Evolutionary conservation across 257 asterid genomes (phyloP), one percentile per base, ranked within the genome.

Genomic region (Gentiana macrophylla): DNA sequence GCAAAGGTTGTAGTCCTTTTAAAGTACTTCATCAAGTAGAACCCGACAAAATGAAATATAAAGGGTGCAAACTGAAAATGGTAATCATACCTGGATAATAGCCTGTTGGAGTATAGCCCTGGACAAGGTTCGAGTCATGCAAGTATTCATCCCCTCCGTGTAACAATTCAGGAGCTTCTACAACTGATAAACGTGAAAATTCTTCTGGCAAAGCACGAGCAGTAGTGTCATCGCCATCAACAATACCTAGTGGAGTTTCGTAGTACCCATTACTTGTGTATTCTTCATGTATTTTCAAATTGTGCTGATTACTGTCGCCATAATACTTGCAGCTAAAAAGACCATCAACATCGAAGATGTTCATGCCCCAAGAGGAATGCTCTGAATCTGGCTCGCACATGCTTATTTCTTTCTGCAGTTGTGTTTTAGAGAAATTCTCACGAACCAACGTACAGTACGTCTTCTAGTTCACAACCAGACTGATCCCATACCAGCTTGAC

Each of bases 321-420:
- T 88, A 83, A 63, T 85, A 87, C 74, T 71, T 79, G 71, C 75
- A 75, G 64, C 82, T 86, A 77, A 84, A 86, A 60, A 85, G 70
- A 64, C 69, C 72, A 60, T 88, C 91, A 13, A 81, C 57, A 57
- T 80, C 76, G 62, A 91, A 71, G 56, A 83, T 72, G 62, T 78
- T 59, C 51, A 59, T 62, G 51, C 48, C 71, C 91, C 95, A 86
- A 5, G 73, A 63, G 64, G 80, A 55, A 62, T 84, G 71, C 71
- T 89, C 94, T 52, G 89, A 68, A 65, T 86, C 89, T 11, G 83
- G 81, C 66, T 80, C 89, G 45, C 76, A 73, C 94, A 80, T 83
- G 62, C 49, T 62, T 77, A 57, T 56, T 52, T 45, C 72, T 64
- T 66, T 61, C 61, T 61, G 54, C 36, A 55, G 43, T 52, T 1